phyloP scores from a whole-genome alignment of 23 red algal species.

The Gracilaria domingensis region DNA sequence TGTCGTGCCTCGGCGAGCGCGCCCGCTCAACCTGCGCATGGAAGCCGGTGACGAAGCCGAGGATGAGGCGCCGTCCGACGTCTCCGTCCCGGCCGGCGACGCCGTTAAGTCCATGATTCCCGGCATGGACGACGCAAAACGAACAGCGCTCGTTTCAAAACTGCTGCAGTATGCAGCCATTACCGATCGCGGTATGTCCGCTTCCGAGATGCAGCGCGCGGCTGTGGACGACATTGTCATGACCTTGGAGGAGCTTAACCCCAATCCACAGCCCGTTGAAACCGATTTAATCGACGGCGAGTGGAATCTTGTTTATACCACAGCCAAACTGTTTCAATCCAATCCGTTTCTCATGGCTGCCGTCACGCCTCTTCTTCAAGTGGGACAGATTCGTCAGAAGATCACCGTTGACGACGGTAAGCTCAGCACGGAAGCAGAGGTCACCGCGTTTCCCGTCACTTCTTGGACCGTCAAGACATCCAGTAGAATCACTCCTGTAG shows the following conservation, averaged over 20 bases:
- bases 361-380: conserved; percentile 67
- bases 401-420: conserved; percentile 74
- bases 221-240: conserved; percentile 88
- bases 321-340: conserved; percentile 73
- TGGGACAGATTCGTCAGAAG: conserved; percentile 84
- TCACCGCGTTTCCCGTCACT: conserved; percentile 82
- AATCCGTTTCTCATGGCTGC: conserved; percentile 77
- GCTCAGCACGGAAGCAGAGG: conserved; percentile 85
- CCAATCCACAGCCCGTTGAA: conserved; percentile 80
- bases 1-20: background rate
- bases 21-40: conserved; percentile 28
- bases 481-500: conserved; percentile 81
- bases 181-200: conserved; percentile 79
- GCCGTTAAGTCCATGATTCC: conserved; percentile 18
- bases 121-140: conserved; percentile 52
- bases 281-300: conserved; percentile 76
- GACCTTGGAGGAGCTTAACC: conserved; percentile 84
- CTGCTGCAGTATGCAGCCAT: conserved; percentile 76
- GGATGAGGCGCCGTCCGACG: conserved; percentile 64
- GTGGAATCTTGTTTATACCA: conserved; percentile 91
- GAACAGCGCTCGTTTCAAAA: conserved; percentile 22
- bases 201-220: conserved; percentile 58
- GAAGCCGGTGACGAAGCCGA: conserved; percentile 14
- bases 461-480: conserved; percentile 70
- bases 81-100: conserved; percentile 36